These are phyloP conservation scores for Trichoderma parareesei DNA, from an alignment of 495 filamentous ascomycete genomes.

Conservation along the genomic window DNA sequence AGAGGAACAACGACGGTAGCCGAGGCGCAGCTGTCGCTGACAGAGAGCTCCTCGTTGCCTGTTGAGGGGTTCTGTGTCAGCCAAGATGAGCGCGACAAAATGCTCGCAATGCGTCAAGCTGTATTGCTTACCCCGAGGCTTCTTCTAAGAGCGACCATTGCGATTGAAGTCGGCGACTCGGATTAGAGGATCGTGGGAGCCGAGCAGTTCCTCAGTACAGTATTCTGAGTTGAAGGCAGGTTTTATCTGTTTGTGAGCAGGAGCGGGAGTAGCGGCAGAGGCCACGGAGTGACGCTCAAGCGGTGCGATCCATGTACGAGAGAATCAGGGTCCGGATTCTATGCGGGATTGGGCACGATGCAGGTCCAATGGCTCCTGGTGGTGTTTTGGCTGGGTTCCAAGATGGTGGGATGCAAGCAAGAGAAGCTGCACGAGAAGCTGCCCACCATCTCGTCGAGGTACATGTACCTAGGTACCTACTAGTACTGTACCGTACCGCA, in stretches of 20 bases:
- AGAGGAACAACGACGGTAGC: background rate
- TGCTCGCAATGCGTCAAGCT: background rate
- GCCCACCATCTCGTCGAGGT: background rate
- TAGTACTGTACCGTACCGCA: too few species aligned
- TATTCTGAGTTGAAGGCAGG: background rate
- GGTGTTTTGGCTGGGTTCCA: background rate
- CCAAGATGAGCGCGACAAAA: background rate
- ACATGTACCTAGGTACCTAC: too few species aligned
- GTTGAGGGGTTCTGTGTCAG: background rate
- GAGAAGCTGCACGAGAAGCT: slow-evolving; percentile 5
- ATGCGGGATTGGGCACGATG: background rate
- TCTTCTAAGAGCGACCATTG: background rate
- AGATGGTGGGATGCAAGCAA: background rate
- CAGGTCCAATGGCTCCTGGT: background rate
- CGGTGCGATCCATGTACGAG: too few species aligned
- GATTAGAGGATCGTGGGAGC: background rate
- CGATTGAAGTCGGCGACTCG: background rate
- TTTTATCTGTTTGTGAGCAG: background rate
- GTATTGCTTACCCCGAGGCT: background rate
- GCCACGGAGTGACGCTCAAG: background rate
- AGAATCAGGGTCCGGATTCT: too few species aligned
- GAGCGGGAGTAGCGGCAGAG: background rate
- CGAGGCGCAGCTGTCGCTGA: background rate
- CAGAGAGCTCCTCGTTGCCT: background rate
- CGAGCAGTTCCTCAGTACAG: background rate